Evolutionary conservation across 2,329 filamentous ascomycete species (phyloP).

Genomic region (Penicillium aurantiogriseum): DNA sequence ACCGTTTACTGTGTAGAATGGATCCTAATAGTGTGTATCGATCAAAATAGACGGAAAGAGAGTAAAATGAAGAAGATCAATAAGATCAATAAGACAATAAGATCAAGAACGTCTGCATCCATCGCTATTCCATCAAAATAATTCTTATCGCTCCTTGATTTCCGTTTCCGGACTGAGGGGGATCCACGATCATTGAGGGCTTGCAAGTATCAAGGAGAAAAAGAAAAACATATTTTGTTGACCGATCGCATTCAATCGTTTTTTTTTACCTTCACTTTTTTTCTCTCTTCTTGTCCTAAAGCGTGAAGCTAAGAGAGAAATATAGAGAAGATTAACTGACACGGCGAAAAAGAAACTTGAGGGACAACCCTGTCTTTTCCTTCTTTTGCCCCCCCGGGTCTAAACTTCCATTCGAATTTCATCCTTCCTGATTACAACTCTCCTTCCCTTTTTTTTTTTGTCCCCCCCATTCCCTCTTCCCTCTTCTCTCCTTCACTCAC

Average conservation of each 20-base stretch:
- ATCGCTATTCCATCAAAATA: conserved; percentile 1
- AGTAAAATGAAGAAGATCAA: not conserved
- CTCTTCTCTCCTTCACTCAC: conserved; percentile 10
- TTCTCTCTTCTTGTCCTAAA: not conserved
- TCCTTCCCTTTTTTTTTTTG: conserved; percentile 13
- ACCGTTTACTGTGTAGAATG: not conserved
- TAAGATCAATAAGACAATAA: not conserved
- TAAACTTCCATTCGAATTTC: conserved; percentile 17
- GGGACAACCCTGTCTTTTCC: conserved; percentile 5
- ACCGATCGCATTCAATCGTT: conserved; percentile 7
- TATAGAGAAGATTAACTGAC: not conserved
- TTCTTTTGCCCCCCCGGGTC: conserved; percentile 4
- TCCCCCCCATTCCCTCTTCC: conserved; percentile 2
- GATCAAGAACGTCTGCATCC: conserved; percentile 11
- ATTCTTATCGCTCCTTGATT: conserved; percentile 24
- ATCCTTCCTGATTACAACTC: conserved; percentile 14
- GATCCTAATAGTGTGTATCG: not conserved
- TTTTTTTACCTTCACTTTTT: not conserved
- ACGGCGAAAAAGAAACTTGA: conserved; percentile 4
- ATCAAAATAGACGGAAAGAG: not conserved
- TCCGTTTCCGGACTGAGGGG: conserved; percentile 39
- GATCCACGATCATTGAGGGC: conserved; percentile 34
- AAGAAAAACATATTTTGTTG: not conserved
- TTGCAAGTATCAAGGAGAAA: conserved; percentile 5
- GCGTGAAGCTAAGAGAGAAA: not conserved